phyloP scores from a whole-genome alignment of 805 yeast genomes.

The Pichia rugopelliculosa region DNA sequence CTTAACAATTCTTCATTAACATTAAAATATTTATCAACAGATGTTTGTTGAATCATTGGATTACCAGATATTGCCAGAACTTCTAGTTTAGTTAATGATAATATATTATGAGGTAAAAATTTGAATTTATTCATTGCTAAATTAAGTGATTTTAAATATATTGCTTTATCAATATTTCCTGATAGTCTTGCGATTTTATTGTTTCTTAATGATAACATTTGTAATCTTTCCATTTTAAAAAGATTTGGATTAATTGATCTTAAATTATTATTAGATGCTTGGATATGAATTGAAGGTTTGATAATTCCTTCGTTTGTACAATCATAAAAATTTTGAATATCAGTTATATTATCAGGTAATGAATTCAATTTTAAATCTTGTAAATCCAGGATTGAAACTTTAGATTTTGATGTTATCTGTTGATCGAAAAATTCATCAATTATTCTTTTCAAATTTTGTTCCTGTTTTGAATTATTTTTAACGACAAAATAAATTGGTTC shows the following conservation, averaged over 20 bases:
- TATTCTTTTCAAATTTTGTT: constrained; percentile 34
- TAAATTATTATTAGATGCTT: constrained; percentile 43
- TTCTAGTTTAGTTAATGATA: constrained; percentile 36
- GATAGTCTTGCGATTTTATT: constrained; percentile 43
- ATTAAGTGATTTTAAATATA: constrained; percentile 42
- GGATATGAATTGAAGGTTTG: constrained; percentile 38
- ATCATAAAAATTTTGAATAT: constrained; percentile 46
- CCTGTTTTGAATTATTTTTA: constrained; percentile 16
- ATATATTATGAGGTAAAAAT: constrained; percentile 45
- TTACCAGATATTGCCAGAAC: constrained; percentile 45
- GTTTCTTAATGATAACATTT: constrained; percentile 45
- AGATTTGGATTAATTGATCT: constrained; percentile 42
- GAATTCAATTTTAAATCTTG: constrained; percentile 41
- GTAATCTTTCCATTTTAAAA: constrained; percentile 42
- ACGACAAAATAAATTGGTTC: constrained; percentile 29
- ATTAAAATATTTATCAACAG: constrained; percentile 11
- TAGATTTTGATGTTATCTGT: constrained; percentile 16
- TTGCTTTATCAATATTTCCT: constrained; percentile 36
- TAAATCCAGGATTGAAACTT: constrained; percentile 35
- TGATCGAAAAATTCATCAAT: constrained; percentile 14
- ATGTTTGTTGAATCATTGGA: constrained; percentile 26
- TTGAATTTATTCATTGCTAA: constrained; percentile 43
- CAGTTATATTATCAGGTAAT: constrained; percentile 53
- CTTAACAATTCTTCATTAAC: constrained; percentile 24
- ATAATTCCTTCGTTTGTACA: constrained; percentile 25